Percentiles rank a stretch among this genome's conserved stretches.
Conservation (phyloP, 495 filamentous ascomycete species). For the Cercophora sp. region DNA sequence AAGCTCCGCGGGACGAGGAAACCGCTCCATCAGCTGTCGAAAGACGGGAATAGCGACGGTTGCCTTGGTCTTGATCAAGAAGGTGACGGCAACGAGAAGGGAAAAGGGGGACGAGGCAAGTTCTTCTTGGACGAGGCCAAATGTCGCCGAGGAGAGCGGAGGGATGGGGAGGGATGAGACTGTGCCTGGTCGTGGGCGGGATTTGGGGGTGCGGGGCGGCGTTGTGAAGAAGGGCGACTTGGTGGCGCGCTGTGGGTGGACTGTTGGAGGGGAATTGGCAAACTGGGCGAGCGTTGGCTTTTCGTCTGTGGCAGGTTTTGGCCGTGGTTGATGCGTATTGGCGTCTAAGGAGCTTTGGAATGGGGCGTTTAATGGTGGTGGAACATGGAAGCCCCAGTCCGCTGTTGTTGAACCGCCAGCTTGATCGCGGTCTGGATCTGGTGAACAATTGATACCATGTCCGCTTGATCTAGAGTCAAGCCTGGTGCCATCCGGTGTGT, state of each 20-base stretch:
- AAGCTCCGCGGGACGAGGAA: constrained; percentile 64
- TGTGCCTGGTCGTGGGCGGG: constrained; percentile 36
- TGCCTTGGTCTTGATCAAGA: constrained; percentile 78
- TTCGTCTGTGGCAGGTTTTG: not conserved
- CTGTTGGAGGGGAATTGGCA: too few species aligned
- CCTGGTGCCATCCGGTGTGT: too few species aligned
- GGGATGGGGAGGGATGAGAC: constrained; percentile 70
- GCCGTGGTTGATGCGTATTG: too few species aligned
- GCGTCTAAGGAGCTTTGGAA: too few species aligned
- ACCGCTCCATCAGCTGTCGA: constrained; percentile 59
- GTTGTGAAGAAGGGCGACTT: not conserved
- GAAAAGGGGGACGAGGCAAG: constrained; percentile 66
- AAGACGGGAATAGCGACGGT: constrained; percentile 74
- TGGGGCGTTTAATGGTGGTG: too few species aligned
- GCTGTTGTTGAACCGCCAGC: too few species aligned
- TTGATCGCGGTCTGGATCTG: too few species aligned
- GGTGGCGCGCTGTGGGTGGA: too few species aligned
- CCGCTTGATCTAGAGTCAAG: too few species aligned
- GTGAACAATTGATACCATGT: too few species aligned
- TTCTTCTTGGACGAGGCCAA: constrained; percentile 82
- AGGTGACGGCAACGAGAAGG: constrained; percentile 71
- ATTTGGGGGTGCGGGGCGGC: not conserved
- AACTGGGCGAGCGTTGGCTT: constrained; percentile 16
- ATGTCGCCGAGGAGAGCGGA: constrained; percentile 54
- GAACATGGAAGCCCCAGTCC: too few species aligned